phyloP scores from a whole-genome alignment of 2,329 filamentous ascomycete species.

The Phyllosticta citriasiana region DNA sequence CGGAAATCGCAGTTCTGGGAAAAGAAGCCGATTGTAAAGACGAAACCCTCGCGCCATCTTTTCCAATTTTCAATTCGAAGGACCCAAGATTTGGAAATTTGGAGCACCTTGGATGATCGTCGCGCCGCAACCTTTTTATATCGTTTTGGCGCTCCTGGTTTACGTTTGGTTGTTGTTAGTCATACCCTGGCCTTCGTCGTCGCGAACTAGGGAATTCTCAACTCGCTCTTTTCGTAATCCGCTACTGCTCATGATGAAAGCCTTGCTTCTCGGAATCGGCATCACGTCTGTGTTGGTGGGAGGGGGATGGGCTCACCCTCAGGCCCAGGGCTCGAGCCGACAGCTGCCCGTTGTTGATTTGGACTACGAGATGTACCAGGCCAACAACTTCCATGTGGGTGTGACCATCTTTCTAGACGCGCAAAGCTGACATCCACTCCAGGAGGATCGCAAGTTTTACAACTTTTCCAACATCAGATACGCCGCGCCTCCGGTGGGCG shows the following conservation, averaged over 20 bases:
- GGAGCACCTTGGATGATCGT: not conserved
- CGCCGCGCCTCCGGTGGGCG: conserved; percentile 42
- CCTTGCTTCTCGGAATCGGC: not conserved
- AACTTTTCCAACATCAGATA: conserved; percentile 50
- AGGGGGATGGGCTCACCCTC: not conserved
- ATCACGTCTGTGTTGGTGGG: not conserved
- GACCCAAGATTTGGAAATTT: not conserved
- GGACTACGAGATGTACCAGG: conserved; percentile 6
- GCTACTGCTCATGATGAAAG: not conserved
- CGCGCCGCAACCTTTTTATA: not conserved
- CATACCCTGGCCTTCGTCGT: not conserved
- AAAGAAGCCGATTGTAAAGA: not conserved
- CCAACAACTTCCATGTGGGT: conserved; percentile 2
- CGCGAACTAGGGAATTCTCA: not conserved
- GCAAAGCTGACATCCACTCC: conserved; percentile 16
- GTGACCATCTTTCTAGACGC: not conserved
- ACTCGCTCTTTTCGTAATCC: not conserved
- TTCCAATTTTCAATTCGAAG: not conserved
- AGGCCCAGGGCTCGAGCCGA: not conserved
- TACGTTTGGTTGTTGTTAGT: not conserved
- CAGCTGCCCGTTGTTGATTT: conserved; percentile 3
- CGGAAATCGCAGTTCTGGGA: not conserved
- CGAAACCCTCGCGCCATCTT: not conserved
- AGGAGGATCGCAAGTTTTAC: conserved; percentile 34
- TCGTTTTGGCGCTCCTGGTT: not conserved